phyloP scores from a whole-genome alignment of 768 basidiomycete genomes.

The Macrocybe gigantea region DNA sequence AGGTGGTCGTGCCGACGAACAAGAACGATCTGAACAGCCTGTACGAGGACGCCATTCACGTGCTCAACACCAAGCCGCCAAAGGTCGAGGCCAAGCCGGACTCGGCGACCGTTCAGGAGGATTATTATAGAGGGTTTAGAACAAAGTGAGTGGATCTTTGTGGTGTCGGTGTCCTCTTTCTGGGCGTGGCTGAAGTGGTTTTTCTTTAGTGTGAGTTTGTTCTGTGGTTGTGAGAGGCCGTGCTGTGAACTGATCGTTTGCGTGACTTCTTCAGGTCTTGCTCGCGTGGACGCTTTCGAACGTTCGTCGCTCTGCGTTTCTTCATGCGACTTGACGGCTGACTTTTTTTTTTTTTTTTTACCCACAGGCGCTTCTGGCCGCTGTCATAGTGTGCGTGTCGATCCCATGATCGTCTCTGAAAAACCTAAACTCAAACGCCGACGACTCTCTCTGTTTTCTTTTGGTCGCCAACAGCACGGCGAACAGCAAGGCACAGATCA shows the following conservation, averaged over 20 bases:
- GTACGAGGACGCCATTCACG: conserved; percentile 88
- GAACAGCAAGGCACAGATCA: conserved; percentile 42
- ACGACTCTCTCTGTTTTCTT: conserved; percentile 1
- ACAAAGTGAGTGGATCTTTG: conserved; percentile 61
- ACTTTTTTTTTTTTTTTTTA: conserved; percentile 4
- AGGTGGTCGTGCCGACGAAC: conserved; percentile 78
- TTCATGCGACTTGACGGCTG: conserved; percentile 1
- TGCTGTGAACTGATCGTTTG: background rate
- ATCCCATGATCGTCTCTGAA: background rate
- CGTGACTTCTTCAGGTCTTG: conserved; percentile 47
- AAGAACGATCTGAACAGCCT: conserved; percentile 86
- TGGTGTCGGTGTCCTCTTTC: background rate
- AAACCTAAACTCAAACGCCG: background rate
- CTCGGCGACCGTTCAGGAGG: conserved; percentile 61
- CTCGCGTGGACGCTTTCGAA: conserved; percentile 89
- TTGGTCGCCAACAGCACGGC: conserved; percentile 26
- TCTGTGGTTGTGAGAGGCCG: background rate
- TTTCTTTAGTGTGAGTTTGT: conserved; percentile 20
- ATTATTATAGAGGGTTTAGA: conserved; percentile 84
- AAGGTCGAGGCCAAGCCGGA: conserved; percentile 65
- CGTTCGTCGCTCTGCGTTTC: conserved; percentile 30
- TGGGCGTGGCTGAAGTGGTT: conserved; percentile 7
- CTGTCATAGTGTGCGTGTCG: conserved; percentile 61
- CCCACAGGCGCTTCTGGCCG: conserved; percentile 60
- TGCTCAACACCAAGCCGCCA: conserved; percentile 72